Conservation (phyloP, 257 asterid species). For the Mitragyna speciosa region DNA sequence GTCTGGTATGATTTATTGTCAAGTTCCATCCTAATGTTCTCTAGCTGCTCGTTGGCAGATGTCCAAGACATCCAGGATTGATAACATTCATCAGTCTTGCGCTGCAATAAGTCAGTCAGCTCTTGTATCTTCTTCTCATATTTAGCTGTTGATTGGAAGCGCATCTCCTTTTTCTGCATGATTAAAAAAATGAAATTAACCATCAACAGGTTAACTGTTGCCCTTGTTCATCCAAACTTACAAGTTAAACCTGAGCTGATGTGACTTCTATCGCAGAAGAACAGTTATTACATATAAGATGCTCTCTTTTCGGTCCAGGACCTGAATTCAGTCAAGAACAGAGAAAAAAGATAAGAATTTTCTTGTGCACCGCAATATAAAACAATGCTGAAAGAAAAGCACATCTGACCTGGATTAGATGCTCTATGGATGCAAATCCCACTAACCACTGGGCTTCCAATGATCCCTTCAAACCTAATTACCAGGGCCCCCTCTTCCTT, state of each 20-base stretch:
- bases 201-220: not conserved
- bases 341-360: slow-evolving; percentile 5
- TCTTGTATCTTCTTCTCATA: slow-evolving; percentile 82
- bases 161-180: slow-evolving; percentile 59
- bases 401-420: slow-evolving; percentile 47
- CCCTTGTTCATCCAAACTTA: not conserved
- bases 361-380: not conserved
- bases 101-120: slow-evolving; percentile 61
- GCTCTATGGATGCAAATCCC: slow-evolving; percentile 81
- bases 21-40: slow-evolving; percentile 81
- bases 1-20: slow-evolving; percentile 75
- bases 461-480: slow-evolving; percentile 73
- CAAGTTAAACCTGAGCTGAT: slow-evolving; percentile 65
- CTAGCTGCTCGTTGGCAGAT: slow-evolving; percentile 77
- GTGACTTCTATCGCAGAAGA: slow-evolving; percentile 63
- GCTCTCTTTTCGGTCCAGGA: slow-evolving; percentile 37
- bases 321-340: slow-evolving; percentile 40
- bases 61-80: slow-evolving; percentile 98
- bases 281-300: slow-evolving; percentile 64
- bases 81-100: slow-evolving; percentile 87
- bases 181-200: slow-evolving; percentile 11
- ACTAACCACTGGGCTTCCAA: slow-evolving; percentile 84
- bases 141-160: slow-evolving; percentile 53
- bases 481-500: slow-evolving; percentile 62
- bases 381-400: not conserved